Evolutionary conservation across 2,329 filamentous ascomycete species (phyloP).

Genomic region (Colletotrichum spaethianum): DNA sequence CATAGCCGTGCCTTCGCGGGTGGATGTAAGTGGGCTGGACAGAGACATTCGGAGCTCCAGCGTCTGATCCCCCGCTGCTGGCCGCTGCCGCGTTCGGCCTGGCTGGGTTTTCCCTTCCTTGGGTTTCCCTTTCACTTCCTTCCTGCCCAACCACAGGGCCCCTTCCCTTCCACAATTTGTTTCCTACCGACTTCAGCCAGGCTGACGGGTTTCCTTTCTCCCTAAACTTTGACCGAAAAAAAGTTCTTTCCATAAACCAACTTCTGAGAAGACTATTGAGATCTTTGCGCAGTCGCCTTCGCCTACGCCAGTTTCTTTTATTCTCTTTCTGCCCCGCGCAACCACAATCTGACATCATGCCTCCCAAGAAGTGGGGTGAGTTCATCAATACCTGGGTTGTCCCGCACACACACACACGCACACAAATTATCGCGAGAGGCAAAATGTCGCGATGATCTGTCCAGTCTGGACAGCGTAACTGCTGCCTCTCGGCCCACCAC

Average conservation of each 20-base stretch:
- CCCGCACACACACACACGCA: slow-evolving; percentile 39
- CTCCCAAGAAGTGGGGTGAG: slow-evolving; percentile 62
- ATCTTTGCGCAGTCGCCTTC: neutral
- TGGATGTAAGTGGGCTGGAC: slow-evolving; percentile 19
- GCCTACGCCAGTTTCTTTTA: slow-evolving; percentile 2
- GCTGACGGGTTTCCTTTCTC: neutral
- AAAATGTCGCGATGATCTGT: slow-evolving; percentile 40
- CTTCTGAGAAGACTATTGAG: neutral
- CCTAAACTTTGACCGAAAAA: neutral
- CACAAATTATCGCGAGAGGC: slow-evolving; percentile 34
- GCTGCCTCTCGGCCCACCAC: neutral
- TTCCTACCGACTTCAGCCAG: slow-evolving; percentile 27
- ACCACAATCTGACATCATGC: slow-evolving; percentile 54
- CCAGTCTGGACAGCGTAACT: neutral
- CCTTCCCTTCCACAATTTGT: slow-evolving; percentile 36
- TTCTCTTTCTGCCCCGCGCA: slow-evolving; percentile 15
- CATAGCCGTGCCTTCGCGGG: neutral
- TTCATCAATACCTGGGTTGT: slow-evolving; percentile 39
- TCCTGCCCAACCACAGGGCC: slow-evolving; percentile 40
- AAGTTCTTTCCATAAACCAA: slow-evolving; percentile 4
- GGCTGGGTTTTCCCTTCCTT: slow-evolving; percentile 30
- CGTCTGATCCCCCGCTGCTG: slow-evolving; percentile 26
- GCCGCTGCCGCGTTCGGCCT: slow-evolving; percentile 34
- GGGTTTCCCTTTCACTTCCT: slow-evolving; percentile 29
- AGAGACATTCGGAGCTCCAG: slow-evolving; percentile 23